Base-by-base conservation (phyloP, 2,329 filamentous ascomycete genomes). In the Fonsecaea pedrosoi region DNA sequence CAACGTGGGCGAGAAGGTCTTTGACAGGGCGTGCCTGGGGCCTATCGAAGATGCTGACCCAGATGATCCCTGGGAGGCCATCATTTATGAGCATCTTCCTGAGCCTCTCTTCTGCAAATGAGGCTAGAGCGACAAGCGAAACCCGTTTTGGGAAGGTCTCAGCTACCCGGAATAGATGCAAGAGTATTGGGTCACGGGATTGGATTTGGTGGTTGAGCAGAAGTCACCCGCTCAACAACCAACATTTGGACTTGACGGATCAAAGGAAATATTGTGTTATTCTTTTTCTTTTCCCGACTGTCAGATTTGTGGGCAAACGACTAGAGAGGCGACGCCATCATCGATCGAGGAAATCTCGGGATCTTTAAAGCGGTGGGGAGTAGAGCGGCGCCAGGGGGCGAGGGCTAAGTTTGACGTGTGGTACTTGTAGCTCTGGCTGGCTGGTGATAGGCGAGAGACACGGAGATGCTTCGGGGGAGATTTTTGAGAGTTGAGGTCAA, bases 21-120 rank as follows among this genome's bases (percentile, higher is more conserved):
- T 71, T 38, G 67, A 71, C 42, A 53, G 69, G 35, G 64, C 64
- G 1, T 54, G 59, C 53, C 35, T 69, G 21, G 69, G 69, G 15
- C 25, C 57, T 7, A 54, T 68, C 12, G 34, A 61, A 18, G 42
- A 59, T 30, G 66, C 53, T 7, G 61, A 64, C 35, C 37, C 38
- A 13, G 69, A 70, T 54, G 69, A 70, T 55, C 66, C 60, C 13
- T 70, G 69, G 69, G 69, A 70, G 32, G 62, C 64, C 38, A 34
- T 70, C 53, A 21, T 30, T 35, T 55, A 55, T 35, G 53, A 55
- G 53, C 53, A 55, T 30, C 53, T 55, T 3, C 53, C 53, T 4
- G 30, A 55, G 30, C 30, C 53, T 34, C 25, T 55, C 6, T 55
- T 35, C 34, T 35, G 15, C 53, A 55, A 55, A 55, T 55, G 45